Percentiles rank a stretch among this genome's conserved stretches.
phyloP scores from a whole-genome alignment of 1,139 yeast species.

The Petasospora fabianii region DNA sequence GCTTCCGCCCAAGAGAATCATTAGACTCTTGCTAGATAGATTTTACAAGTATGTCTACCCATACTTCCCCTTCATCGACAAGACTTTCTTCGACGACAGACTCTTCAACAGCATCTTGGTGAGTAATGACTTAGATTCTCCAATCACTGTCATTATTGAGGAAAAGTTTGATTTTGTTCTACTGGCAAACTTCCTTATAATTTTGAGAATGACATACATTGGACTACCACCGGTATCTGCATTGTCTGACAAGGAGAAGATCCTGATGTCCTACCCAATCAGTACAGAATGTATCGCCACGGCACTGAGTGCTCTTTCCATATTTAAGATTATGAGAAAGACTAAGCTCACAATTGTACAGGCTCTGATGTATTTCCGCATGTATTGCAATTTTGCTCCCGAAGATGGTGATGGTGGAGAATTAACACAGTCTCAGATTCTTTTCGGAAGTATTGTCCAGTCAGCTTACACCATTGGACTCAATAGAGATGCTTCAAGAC shows the following conservation, averaged over 20 bases:
- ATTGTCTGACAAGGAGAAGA: conserved; percentile 12
- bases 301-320: conserved; percentile 32
- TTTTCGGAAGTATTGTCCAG: conserved; percentile 36
- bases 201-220: conserved; percentile 40
- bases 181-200: conserved; percentile 38
- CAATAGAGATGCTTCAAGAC: conserved; percentile 40
- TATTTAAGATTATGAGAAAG: conserved; percentile 35
- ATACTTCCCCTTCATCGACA: conserved; percentile 44
- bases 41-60: conserved; percentile 43
- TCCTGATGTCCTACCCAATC: conserved; percentile 33
- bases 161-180: conserved; percentile 38
- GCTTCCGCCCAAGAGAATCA: conserved; percentile 35
- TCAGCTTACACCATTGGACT: conserved; percentile 39
- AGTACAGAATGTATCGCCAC: conserved; percentile 31
- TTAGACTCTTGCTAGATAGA: conserved; percentile 33
- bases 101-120: conserved; percentile 16
- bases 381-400: conserved; percentile 40
- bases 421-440: conserved; percentile 36
- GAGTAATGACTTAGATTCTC: conserved; percentile 17
- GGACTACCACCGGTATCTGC: conserved; percentile 22
- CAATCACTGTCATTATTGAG: conserved; percentile 26
- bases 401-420: conserved; percentile 45
- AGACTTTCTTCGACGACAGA: conserved; percentile 28
- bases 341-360: conserved; percentile 38
- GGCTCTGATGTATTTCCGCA: conserved; percentile 36